phyloP scores from a whole-genome alignment of 192 early-diverging fungal species.

The Dissophora ornata region DNA sequence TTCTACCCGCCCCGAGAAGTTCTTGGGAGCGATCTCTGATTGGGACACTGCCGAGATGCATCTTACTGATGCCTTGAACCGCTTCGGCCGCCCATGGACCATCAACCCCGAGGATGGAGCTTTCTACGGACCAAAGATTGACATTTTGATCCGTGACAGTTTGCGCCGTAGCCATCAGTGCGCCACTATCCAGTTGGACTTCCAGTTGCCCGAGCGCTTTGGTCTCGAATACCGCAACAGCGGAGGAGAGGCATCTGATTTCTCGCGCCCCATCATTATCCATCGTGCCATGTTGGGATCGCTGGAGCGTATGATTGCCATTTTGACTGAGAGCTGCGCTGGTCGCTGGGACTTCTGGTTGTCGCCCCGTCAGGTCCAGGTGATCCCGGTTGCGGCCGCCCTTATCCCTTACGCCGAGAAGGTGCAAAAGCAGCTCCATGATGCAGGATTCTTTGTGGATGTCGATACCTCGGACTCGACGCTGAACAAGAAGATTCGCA shows the following conservation, averaged over 20 bases:
- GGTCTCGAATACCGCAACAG: conserved; percentile 89
- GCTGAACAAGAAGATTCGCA: conserved; percentile 98
- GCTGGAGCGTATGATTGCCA: conserved; percentile 96
- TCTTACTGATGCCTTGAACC: conserved; percentile 80
- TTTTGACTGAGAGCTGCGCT: conserved; percentile 94
- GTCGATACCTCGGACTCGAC: conserved; percentile 88
- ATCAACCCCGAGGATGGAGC: conserved; percentile 96
- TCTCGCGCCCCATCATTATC: conserved; percentile 92
- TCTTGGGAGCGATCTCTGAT: conserved; percentile 85
- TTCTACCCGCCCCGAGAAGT: conserved; percentile 97
- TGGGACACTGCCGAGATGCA: conserved; percentile 94
- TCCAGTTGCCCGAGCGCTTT: conserved; percentile 97
- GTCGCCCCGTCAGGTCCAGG: conserved; percentile 90
- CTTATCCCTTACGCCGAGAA: conserved; percentile 86
- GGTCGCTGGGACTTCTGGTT: conserved; percentile 98
- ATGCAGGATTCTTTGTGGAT: conserved; percentile 85
- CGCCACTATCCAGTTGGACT: conserved; percentile 98
- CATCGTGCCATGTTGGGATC: conserved; percentile 97
- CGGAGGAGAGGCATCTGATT: conserved; percentile 63
- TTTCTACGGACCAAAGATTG: conserved; percentile 99
- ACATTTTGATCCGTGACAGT: conserved; percentile 95
- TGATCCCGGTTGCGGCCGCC: conserved; percentile 87
- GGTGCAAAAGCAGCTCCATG: conserved; percentile 75
- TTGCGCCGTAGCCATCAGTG: conserved; percentile 93
- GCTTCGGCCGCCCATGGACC: conserved; percentile 86